phyloP scores from a whole-genome alignment of 495 filamentous ascomycete species.

The Penicillium steckii region DNA sequence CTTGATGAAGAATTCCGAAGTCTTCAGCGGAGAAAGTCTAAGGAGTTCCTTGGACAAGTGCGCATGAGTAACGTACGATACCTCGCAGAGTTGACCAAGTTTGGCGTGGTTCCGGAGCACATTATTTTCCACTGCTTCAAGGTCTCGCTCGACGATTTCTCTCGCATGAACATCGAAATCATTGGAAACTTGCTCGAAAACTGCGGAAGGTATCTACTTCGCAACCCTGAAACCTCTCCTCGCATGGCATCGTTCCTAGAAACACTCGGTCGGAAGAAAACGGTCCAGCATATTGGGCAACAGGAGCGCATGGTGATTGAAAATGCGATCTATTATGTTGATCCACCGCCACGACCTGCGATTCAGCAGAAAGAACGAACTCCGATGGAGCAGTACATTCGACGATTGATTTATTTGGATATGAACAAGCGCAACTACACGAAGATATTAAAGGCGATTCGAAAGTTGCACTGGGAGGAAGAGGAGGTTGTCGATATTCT shows the following conservation, averaged over 20 bases:
- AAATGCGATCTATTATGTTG: constrained; percentile 97
- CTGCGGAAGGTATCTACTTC: constrained; percentile 90
- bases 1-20: constrained; percentile 97
- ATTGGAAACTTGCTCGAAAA: constrained; percentile 97
- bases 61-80: constrained; percentile 94
- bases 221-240: constrained; percentile 90
- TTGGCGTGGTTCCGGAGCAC: constrained; percentile 96
- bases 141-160: constrained; percentile 96
- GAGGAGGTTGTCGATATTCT: constrained; percentile 79
- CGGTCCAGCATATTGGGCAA: constrained; percentile 88
- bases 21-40: constrained; percentile 95
- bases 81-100: constrained; percentile 95
- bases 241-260: constrained; percentile 93
- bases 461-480: constrained; percentile 97
- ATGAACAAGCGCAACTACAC: constrained; percentile 93
- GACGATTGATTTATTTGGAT: constrained; percentile 87
- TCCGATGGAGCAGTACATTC: constrained; percentile 87
- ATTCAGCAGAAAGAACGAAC: constrained; percentile 96
- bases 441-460: constrained; percentile 87
- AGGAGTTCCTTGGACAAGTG: constrained; percentile 94
- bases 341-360: constrained; percentile 88
- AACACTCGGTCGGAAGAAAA: constrained; percentile 93
- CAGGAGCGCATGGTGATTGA: constrained; percentile 98
- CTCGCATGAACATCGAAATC: constrained; percentile 97
- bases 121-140: constrained; percentile 99